These are phyloP conservation scores for Penicillium egyptiacum DNA, from an alignment of 495 filamentous ascomycete species.

Conservation along the genomic window DNA sequence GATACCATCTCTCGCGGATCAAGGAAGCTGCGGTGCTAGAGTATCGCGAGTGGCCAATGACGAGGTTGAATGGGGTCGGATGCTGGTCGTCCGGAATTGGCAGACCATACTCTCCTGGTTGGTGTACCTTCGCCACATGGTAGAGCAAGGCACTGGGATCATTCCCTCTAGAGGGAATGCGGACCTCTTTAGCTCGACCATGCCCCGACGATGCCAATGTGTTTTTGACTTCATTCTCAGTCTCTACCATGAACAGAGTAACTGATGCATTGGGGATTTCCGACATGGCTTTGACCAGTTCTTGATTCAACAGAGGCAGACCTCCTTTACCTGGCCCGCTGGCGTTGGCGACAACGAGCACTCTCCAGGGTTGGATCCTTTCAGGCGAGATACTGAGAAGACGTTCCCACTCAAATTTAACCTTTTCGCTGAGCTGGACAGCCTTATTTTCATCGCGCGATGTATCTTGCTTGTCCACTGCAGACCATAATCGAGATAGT, in stretches of 20 bases:
- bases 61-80: neutral
- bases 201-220: neutral
- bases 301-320: neutral
- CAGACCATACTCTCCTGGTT: neutral
- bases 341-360: neutral
- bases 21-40: constrained; percentile 1
- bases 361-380: neutral
- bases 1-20: constrained; percentile 6
- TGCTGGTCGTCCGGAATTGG: neutral
- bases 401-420: constrained; percentile 3
- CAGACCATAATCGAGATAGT: constrained; percentile 4
- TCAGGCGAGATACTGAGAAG: neutral
- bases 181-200: neutral
- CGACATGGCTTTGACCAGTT: constrained; percentile 3
- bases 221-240: constrained; percentile 2
- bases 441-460: neutral
- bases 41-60: constrained; percentile 3
- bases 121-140: constrained; percentile 2
- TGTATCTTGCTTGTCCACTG: neutral
- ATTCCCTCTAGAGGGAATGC: neutral
- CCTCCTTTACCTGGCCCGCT: constrained; percentile 3
- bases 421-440: neutral
- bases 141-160: neutral
- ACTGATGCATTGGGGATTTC: neutral
- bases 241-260: neutral